phyloP scores from a whole-genome alignment of 2,329 filamentous ascomycete genomes.

The Aspergillus vadensis region DNA sequence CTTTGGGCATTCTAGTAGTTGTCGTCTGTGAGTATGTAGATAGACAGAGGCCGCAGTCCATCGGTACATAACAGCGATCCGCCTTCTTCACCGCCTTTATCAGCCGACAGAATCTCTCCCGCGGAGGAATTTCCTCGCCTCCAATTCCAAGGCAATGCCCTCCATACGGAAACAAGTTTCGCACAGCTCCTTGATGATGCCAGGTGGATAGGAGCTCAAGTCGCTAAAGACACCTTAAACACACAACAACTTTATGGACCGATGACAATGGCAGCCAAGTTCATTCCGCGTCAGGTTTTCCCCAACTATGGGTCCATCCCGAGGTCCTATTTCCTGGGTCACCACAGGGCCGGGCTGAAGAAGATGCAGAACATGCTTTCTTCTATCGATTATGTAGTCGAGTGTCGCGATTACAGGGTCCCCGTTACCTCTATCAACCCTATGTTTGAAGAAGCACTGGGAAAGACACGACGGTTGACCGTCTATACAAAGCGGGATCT shows the following conservation, averaged over 20 bases:
- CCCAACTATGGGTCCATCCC: constrained; percentile 73
- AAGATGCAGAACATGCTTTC: constrained; percentile 81
- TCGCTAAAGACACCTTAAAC: neutral
- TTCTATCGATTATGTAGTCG: constrained; percentile 82
- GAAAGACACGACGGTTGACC: constrained; percentile 72
- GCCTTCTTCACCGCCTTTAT: constrained; percentile 13
- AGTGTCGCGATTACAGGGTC: constrained; percentile 91
- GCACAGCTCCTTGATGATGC: constrained; percentile 9
- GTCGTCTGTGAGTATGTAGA: too few species aligned
- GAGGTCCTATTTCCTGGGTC: constrained; percentile 90
- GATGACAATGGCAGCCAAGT: constrained; percentile 45
- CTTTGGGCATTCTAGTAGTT: too few species aligned
- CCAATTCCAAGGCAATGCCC: neutral
- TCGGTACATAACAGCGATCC: neutral
- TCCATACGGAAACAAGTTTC: neutral
- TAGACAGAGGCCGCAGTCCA: neutral
- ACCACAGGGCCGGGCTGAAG: constrained; percentile 78
- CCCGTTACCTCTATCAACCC: constrained; percentile 90
- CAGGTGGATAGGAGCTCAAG: neutral
- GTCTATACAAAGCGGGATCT: constrained; percentile 92
- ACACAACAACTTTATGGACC: neutral
- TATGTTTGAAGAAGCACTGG: constrained; percentile 76
- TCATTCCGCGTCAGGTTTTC: constrained; percentile 74
- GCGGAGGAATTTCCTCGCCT: neutral
- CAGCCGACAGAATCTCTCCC: constrained; percentile 1